phyloP scores from a whole-genome alignment of 345 rosid genomes.

The Populus nigra region DNA sequence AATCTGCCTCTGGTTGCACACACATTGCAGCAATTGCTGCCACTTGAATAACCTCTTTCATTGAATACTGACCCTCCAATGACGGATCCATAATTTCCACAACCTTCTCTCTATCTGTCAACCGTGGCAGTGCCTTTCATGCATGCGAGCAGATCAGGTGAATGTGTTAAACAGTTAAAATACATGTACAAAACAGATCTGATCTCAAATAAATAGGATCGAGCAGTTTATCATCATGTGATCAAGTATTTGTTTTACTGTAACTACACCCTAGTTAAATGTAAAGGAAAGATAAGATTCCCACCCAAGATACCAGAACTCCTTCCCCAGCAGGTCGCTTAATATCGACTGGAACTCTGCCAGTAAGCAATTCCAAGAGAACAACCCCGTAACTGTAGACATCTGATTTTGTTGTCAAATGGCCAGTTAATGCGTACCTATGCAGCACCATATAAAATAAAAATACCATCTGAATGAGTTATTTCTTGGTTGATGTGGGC shows the following conservation, averaged over 20 bases:
- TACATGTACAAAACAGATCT: not conserved
- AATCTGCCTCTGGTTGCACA: slow-evolving; percentile 84
- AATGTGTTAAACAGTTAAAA: not conserved
- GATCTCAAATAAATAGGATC: not conserved
- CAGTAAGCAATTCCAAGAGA: slow-evolving; percentile 81
- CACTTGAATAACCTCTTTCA: slow-evolving; percentile 83
- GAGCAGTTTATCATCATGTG: not conserved
- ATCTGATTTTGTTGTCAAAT: slow-evolving; percentile 91
- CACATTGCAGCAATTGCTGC: slow-evolving; percentile 98
- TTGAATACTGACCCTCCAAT: slow-evolving; percentile 69
- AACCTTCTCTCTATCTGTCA: slow-evolving; percentile 85
- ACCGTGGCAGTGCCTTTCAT: slow-evolving; percentile 64
- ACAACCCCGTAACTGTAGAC: slow-evolving; percentile 92
- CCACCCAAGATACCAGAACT: slow-evolving; percentile 81
- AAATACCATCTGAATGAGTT: not conserved
- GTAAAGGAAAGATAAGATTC: slow-evolving; percentile 12
- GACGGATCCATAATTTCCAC: slow-evolving; percentile 81
- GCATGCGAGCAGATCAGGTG: not conserved
- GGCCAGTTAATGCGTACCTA: slow-evolving; percentile 94
- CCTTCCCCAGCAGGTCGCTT: slow-evolving; percentile 84
- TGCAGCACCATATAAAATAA: not conserved
- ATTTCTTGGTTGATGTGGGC: not conserved
- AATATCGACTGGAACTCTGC: slow-evolving; percentile 83
- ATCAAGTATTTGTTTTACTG: not conserved
- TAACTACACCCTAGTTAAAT: not conserved